phyloP scores from a whole-genome alignment of 768 basidiomycete species.

The Suillus spraguei region DNA sequence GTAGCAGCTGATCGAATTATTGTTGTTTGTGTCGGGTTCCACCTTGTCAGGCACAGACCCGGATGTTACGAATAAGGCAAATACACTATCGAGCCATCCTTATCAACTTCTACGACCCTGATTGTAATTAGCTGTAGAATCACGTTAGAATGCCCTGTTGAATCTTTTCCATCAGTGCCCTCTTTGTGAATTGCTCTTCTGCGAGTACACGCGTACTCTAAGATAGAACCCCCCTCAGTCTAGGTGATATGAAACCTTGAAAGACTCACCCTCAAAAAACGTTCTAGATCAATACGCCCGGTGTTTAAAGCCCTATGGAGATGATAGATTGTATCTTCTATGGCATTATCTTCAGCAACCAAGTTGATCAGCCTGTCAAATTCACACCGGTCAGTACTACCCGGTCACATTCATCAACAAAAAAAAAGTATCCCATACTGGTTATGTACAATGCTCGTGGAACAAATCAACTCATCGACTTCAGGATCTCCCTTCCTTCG shows the following conservation, averaged over 20 bases:
- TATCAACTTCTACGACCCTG: slow-evolving; percentile 28
- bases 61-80: slow-evolving; percentile 40
- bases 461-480: slow-evolving; percentile 96
- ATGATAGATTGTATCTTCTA: slow-evolving; percentile 98
- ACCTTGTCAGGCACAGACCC: slow-evolving; percentile 21
- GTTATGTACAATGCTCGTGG: slow-evolving; percentile 94
- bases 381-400: slow-evolving; percentile 20
- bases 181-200: slow-evolving; percentile 97
- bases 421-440: slow-evolving; percentile 56
- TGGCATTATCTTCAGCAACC: slow-evolving; percentile 99
- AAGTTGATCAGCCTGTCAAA: slow-evolving; percentile 85
- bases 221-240: slow-evolving; percentile 19
- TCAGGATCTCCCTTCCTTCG: slow-evolving; percentile 86
- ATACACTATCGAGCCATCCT: slow-evolving; percentile 37
- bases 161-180: slow-evolving; percentile 93
- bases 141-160: slow-evolving; percentile 58
- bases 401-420: not conserved
- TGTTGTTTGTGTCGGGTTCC: slow-evolving; percentile 1
- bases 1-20: slow-evolving; percentile 3
- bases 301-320: slow-evolving; percentile 91
- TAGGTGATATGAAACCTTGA: slow-evolving; percentile 18
- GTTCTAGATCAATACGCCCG: slow-evolving; percentile 90
- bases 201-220: slow-evolving; percentile 86
- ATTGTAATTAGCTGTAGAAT: slow-evolving; percentile 40
- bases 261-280: slow-evolving; percentile 80